phyloP scores from a whole-genome alignment of 768 basidiomycete species.

The Russula abietina region DNA sequence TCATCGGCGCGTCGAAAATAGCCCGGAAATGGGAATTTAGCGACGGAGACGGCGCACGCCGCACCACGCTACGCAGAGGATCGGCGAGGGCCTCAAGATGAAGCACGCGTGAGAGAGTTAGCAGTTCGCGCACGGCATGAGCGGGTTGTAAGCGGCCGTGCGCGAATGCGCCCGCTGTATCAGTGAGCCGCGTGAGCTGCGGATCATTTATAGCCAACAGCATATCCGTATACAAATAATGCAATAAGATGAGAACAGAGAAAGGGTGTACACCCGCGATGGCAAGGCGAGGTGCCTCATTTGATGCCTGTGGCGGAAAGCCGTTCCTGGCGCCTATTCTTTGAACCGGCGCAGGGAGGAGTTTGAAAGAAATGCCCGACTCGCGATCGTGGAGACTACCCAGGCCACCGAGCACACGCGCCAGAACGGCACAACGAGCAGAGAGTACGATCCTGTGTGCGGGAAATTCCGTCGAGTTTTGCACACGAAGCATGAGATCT shows the following conservation, averaged over 20 bases:
- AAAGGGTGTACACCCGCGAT: constrained; percentile 58
- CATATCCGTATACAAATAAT: constrained; percentile 83
- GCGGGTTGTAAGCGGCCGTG: constrained; percentile 38
- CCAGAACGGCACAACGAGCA: constrained; percentile 48
- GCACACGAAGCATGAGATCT: constrained; percentile 51
- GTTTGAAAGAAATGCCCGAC: constrained; percentile 30
- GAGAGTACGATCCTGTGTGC: constrained; percentile 64
- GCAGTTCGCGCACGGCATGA: constrained; percentile 59
- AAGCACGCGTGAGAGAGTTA: constrained; percentile 49
- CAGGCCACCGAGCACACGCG: constrained; percentile 37
- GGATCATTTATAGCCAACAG: constrained; percentile 81
- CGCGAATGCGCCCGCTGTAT: constrained; percentile 32
- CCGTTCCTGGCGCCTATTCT: background rate
- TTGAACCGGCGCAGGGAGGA: constrained; percentile 26
- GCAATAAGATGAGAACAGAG: constrained; percentile 65
- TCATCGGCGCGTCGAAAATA: constrained; percentile 37
- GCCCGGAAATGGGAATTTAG: constrained; percentile 45
- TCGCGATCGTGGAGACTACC: constrained; percentile 15
- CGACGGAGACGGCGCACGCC: constrained; percentile 44
- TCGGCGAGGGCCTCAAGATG: constrained; percentile 48
- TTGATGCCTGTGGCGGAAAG: constrained; percentile 16
- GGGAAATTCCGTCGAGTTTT: constrained; percentile 41
- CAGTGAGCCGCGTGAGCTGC: constrained; percentile 47
- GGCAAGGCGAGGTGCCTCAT: constrained; percentile 31
- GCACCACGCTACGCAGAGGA: constrained; percentile 57